These are phyloP conservation scores for Mortierella sp. DNA, from an alignment of 371 early-diverging fungal species.

Conservation along the genomic window DNA sequence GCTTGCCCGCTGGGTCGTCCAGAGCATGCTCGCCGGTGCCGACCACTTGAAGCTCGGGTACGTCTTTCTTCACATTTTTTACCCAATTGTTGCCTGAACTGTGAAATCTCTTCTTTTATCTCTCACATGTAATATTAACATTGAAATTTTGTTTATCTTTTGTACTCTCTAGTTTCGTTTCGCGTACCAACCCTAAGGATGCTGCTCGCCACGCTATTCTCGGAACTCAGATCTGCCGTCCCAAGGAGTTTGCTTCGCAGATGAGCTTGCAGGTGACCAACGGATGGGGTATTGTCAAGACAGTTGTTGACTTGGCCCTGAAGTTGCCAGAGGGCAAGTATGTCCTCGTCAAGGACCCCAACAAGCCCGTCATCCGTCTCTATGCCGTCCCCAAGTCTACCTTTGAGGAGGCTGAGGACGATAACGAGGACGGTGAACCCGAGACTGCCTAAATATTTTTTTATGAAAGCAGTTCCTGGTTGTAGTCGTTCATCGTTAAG, in stretches of 20 bases:
- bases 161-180: conserved; percentile 65
- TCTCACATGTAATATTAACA: too few relatives aligned
- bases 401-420: conserved; percentile 71
- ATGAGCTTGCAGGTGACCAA: conserved; percentile 88
- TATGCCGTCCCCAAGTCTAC: conserved; percentile 81
- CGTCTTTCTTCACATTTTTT: conserved; percentile 19
- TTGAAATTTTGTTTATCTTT: too few relatives aligned
- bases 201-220: conserved; percentile 86
- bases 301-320: conserved; percentile 89
- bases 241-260: conserved; percentile 92
- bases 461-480: neutral
- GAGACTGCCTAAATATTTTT: conserved; percentile 40
- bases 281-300: conserved; percentile 97
- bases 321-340: conserved; percentile 93
- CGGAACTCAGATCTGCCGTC: conserved; percentile 89
- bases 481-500: neutral
- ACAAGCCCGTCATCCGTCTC: conserved; percentile 88
- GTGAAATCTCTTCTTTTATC: neutral
- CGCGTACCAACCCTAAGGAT: conserved; percentile 86
- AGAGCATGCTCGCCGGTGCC: conserved; percentile 89
- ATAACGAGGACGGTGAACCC: conserved; percentile 65
- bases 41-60: conserved; percentile 94
- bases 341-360: conserved; percentile 96
- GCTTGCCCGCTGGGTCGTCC: conserved; percentile 95
- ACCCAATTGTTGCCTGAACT: neutral